phyloP scores from a whole-genome alignment of 495 filamentous ascomycete species.

The Talaromyces thailandensis region DNA sequence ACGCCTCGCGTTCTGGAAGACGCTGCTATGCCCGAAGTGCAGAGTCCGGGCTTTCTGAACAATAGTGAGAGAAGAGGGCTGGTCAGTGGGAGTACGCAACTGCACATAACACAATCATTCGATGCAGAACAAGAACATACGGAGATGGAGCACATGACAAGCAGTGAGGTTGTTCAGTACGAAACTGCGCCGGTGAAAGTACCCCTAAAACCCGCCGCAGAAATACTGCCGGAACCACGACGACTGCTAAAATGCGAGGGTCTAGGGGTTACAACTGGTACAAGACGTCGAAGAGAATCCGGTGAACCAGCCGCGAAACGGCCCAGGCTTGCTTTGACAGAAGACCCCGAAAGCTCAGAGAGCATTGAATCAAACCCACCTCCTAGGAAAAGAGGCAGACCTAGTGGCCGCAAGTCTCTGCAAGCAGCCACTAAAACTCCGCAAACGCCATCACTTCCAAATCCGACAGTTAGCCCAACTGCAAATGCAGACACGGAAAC shows the following conservation, averaged over 20 bases:
- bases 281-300: conserved; percentile 1
- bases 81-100: conserved; percentile 21
- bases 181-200: conserved; percentile 9
- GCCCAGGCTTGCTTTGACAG: background rate
- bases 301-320: conserved; percentile 4
- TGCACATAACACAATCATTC: conserved; percentile 29
- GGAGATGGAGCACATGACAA: conserved; percentile 16
- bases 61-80: conserved; percentile 28
- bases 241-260: background rate
- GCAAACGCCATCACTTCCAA: background rate
- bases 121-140: conserved; percentile 20
- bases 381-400: conserved; percentile 1
- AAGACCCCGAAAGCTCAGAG: background rate
- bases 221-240: background rate
- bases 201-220: conserved; percentile 17
- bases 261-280: background rate
- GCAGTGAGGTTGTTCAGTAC: background rate
- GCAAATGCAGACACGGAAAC: background rate
- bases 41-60: conserved; percentile 30
- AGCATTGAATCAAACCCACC: background rate
- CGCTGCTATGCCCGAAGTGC: conserved; percentile 22
- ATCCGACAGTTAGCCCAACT: background rate
- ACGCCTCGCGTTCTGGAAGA: conserved; percentile 5
- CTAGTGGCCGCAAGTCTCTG: background rate
- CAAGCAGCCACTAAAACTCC: background rate